Evolutionary conservation across 352 stramenopile species (phyloP), one percentile per base, ranked within the genome.

Genomic region (Globisporangium apiculatum): DNA sequence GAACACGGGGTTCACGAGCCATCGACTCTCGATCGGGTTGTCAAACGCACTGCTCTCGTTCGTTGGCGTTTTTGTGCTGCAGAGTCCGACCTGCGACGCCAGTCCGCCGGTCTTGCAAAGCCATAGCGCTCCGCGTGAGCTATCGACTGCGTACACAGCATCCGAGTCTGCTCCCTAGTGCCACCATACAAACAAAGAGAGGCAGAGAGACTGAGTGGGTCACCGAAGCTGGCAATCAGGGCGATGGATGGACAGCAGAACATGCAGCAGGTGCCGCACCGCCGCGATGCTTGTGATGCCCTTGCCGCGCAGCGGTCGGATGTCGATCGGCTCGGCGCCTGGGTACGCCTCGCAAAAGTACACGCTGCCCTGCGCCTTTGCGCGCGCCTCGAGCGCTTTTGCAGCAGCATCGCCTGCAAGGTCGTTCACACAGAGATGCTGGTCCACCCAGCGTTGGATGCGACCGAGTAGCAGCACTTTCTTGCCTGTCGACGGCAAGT

Each of bases 401-500:
- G 79, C 75, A 9, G 79, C 80, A 12, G 79, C 80, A 15, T 86
- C 67, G 0, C 75, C 65, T 0, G 83, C 78, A n/a, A 87, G 42
- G 59, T 90, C 76, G 48, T 76, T 80, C 38, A 63, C 67, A 5
- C 79, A 62, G 11, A 88, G 64, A 46, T 87, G 77, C 51, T 87
- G 69, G 51, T 92, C 79, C 10, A 90, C 64, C 83, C 83, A 92
- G 17, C 75, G 75, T 64, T 92, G 80, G 55, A 92, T 76, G 9
- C 80, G 73, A 42, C 74, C 76, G 18, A 92, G 83, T 2, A 92
- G 55, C 48, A 87, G 59, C 60, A 85, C 75, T 50, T 91, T 92
- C 64, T 92, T 92, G 53, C 83, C 78, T 3, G 76, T 86, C 8
- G 76, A 83, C 46, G 83, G 83, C 41, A 92, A 49, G 51, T 90